A percentile compares a stretch with the other conserved stretches of the same genome.
These are phyloP conservation scores for Cyclotella cryptica DNA, from an alignment of 108 stramenopile species.

Conservation along the genomic window DNA sequence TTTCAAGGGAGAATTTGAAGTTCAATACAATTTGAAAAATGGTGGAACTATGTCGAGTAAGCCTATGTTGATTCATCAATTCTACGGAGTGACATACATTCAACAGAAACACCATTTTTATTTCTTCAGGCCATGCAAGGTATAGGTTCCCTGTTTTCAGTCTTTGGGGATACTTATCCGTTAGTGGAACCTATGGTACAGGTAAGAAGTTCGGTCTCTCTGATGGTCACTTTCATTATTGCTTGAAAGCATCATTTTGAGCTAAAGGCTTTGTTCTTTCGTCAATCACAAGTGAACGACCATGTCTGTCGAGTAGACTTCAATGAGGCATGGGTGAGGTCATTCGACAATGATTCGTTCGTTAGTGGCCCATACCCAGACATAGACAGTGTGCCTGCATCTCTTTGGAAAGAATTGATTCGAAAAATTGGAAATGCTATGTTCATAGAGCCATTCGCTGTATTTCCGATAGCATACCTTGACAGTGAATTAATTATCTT, in stretches of 20 bases:
- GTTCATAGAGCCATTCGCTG: constrained; percentile 73
- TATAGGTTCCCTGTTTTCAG: constrained; percentile 62
- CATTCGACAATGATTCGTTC: constrained; percentile 18
- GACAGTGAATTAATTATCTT: constrained; percentile 82
- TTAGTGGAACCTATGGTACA: constrained; percentile 75
- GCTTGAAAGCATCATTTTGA: background rate
- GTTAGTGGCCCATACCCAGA: constrained; percentile 43
- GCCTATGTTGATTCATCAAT: background rate
- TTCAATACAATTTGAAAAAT: constrained; percentile 57
- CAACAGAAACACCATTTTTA: background rate
- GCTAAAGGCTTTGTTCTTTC: background rate
- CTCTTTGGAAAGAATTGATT: constrained; percentile 56
- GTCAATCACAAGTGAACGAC: constrained; percentile 40
- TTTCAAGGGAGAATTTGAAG: constrained; percentile 36
- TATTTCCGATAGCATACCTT: constrained; percentile 78
- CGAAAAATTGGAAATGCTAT: constrained; percentile 54
- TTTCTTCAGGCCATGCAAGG: constrained; percentile 57
- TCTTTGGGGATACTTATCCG: constrained; percentile 57
- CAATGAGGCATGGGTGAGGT: constrained; percentile 73
- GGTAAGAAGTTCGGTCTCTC: constrained; percentile 18
- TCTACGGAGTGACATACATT: background rate
- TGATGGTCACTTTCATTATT: background rate
- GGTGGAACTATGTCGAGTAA: constrained; percentile 62
- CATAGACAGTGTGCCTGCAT: constrained; percentile 63
- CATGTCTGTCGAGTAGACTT: constrained; percentile 73